Evolutionary conservation across 495 filamentous ascomycete genomes (phyloP).

Genomic region (Penicillium goetzii): DNA sequence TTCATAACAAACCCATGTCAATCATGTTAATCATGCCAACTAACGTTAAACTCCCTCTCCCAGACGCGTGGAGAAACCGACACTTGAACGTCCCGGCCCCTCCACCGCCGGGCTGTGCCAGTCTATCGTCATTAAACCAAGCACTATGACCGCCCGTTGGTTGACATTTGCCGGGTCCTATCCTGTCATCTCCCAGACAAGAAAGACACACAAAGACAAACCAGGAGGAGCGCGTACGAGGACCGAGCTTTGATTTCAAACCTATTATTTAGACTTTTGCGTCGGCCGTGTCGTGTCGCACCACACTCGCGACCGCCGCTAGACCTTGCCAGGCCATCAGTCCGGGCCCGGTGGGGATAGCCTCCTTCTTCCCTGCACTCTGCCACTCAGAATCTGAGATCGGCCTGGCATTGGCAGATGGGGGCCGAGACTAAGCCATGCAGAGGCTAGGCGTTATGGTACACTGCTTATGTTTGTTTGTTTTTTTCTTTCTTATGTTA

Average conservation of each 20-base stretch:
- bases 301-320: slow-evolving; percentile 17
- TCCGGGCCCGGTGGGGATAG: slow-evolving; percentile 13
- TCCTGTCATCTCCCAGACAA: neutral
- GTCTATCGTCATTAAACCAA: slow-evolving; percentile 19
- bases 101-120: neutral
- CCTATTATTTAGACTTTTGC: slow-evolving; percentile 15
- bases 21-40: slow-evolving; percentile 1
- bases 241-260: slow-evolving; percentile 13
- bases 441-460: neutral
- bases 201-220: neutral
- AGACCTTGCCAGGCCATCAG: slow-evolving; percentile 23
- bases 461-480: neutral
- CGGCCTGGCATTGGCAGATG: slow-evolving; percentile 7
- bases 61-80: slow-evolving; percentile 9
- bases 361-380: neutral
- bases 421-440: slow-evolving; percentile 9
- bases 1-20: neutral
- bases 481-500: neutral
- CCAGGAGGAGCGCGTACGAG: neutral
- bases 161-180: neutral
- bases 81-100: slow-evolving; percentile 4
- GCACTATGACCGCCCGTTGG: neutral
- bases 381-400: slow-evolving; percentile 1
- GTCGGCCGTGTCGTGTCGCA: slow-evolving; percentile 11
- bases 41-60: neutral